phyloP scores from a whole-genome alignment of 495 filamentous ascomycete genomes.

The Penicillium samsonianum region DNA sequence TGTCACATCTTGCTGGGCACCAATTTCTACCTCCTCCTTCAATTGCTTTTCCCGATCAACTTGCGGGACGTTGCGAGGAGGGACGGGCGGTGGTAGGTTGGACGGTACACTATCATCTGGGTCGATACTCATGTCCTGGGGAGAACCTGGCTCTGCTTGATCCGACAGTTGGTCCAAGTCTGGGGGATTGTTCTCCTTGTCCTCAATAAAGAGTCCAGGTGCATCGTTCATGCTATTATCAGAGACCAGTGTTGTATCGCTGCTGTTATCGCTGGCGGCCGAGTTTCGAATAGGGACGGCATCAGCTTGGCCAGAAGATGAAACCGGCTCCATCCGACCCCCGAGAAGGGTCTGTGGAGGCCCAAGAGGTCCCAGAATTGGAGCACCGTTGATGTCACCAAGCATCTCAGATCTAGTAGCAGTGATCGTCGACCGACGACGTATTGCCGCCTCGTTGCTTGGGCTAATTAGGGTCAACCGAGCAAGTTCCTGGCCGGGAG shows the following conservation, averaged over 20 bases:
- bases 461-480: slow-evolving; percentile 73
- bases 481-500: slow-evolving; percentile 76
- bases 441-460: slow-evolving; percentile 57
- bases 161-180: slow-evolving; percentile 13
- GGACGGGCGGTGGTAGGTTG: slow-evolving; percentile 46
- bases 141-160: slow-evolving; percentile 18
- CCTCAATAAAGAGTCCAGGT: slow-evolving; percentile 27
- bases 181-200: slow-evolving; percentile 47
- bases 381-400: slow-evolving; percentile 54
- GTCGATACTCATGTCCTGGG: slow-evolving; percentile 8
- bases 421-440: slow-evolving; percentile 56
- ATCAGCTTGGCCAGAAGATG: slow-evolving; percentile 21
- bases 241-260: slow-evolving; percentile 56
- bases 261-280: slow-evolving; percentile 37
- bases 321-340: slow-evolving; percentile 16
- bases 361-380: slow-evolving; percentile 53
- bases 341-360: slow-evolving; percentile 39
- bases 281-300: slow-evolving; percentile 16
- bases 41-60: slow-evolving; percentile 41
- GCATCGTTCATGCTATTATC: slow-evolving; percentile 30
- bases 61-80: slow-evolving; percentile 44
- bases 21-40: slow-evolving; percentile 60
- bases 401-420: slow-evolving; percentile 40
- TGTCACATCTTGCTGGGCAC: slow-evolving; percentile 84
- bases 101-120: neutral